Percentiles rank a stretch among this genome's conserved stretches.
Evolutionary conservation across 2,329 filamentous ascomycete species (phyloP).

Genomic region (Apiospora arundinis): DNA sequence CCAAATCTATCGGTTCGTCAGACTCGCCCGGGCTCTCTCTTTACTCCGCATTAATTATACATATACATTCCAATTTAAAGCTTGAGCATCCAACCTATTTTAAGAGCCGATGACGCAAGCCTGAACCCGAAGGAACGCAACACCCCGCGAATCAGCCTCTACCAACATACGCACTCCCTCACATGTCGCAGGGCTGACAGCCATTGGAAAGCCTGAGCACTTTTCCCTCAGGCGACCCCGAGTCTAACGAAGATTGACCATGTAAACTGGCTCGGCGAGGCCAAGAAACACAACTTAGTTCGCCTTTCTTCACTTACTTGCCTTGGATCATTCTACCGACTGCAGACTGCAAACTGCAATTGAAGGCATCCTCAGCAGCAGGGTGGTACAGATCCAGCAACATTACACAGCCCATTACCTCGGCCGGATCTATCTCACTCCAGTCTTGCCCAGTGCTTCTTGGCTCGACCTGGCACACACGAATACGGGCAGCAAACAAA

Average conservation of each 20-base stretch:
- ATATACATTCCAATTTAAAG: not conserved
- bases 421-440: not conserved
- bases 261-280: not conserved
- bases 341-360: not conserved
- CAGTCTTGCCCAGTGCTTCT: not conserved
- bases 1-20: not conserved
- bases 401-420: not conserved
- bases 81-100: not conserved
- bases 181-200: conserved; percentile 15
- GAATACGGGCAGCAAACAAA: conserved; percentile 7
- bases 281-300: not conserved
- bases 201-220: not conserved
- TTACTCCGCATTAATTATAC: not conserved
- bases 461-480: not conserved
- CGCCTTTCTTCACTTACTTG: not conserved
- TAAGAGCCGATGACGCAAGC: conserved; percentile 18
- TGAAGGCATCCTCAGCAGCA: conserved; percentile 3
- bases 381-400: not conserved
- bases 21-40: not conserved
- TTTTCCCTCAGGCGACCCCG: not conserved
- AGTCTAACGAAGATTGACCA: not conserved
- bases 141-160: conserved; percentile 3
- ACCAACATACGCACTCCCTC: conserved; percentile 12
- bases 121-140: conserved; percentile 16
- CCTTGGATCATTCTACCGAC: not conserved